Evolutionary conservation across 805 yeast species (phyloP).

Genomic region (Nakazawaea siamensis): DNA sequence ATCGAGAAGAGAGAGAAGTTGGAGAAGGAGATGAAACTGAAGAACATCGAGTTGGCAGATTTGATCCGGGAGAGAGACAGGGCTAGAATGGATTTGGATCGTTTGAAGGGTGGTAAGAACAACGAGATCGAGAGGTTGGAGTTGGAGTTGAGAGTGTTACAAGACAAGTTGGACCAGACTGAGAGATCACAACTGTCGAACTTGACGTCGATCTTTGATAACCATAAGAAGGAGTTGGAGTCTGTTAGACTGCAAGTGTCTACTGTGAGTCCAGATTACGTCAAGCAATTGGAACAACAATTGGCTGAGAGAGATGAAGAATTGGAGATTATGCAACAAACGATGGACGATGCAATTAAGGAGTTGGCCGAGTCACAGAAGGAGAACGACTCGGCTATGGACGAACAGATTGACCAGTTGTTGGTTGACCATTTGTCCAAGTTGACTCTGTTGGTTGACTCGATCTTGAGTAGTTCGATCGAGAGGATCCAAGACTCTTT

Average conservation of each 20-base stretch:
- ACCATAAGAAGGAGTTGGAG: conserved; percentile 56
- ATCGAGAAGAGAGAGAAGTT: conserved; percentile 73
- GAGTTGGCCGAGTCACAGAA: conserved; percentile 44
- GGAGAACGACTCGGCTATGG: conserved; percentile 43
- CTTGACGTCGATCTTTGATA: conserved; percentile 47
- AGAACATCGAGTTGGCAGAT: conserved; percentile 82
- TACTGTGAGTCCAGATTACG: conserved; percentile 17
- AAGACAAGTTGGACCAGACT: conserved; percentile 46
- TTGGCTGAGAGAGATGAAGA: conserved; percentile 69
- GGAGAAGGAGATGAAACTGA: conserved; percentile 77
- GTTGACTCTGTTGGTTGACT: conserved; percentile 51
- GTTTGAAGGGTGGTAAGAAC: conserved; percentile 54
- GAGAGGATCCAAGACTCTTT: conserved; percentile 65
- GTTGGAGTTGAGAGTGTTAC: conserved; percentile 53
- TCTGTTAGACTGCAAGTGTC: conserved; percentile 33
- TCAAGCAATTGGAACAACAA: conserved; percentile 29
- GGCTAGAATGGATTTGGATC: conserved; percentile 75
- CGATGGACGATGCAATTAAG: conserved; percentile 62
- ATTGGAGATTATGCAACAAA: conserved; percentile 69
- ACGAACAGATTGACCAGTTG: conserved; percentile 51
- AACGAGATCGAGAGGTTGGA: conserved; percentile 59
- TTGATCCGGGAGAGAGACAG: conserved; percentile 84
- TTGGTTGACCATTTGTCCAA: conserved; percentile 39
- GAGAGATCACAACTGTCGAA: conserved; percentile 61
- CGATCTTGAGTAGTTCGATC: conserved; percentile 60